Conservation (phyloP, 108 stramenopile genomes). For the Asterionellopsis glacialis region DNA sequence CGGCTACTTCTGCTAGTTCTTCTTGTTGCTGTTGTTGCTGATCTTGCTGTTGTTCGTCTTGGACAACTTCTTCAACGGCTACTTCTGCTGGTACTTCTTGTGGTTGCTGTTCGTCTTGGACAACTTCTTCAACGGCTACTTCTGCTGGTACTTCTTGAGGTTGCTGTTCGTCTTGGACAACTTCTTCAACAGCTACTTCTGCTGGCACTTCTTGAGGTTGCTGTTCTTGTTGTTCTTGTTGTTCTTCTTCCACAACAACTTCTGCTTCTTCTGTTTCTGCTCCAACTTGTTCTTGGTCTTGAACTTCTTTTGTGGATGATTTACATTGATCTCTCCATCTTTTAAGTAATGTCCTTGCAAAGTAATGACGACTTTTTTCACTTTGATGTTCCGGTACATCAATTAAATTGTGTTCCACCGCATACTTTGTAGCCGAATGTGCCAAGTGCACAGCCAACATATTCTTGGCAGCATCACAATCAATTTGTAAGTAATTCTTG, state of each 20-base stretch:
- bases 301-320: slow-evolving; percentile 2
- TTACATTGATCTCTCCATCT: slow-evolving; percentile 6
- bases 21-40: background rate
- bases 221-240: background rate
- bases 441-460: background rate
- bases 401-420: background rate
- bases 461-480: background rate
- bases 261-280: slow-evolving; percentile 8
- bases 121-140: background rate
- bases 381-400: slow-evolving; percentile 7
- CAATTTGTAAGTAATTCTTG: background rate
- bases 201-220: background rate
- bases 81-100: background rate
- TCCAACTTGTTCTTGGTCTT: slow-evolving; percentile 4
- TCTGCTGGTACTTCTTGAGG: background rate
- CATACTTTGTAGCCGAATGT: background rate
- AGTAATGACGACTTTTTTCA: background rate
- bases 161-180: background rate
- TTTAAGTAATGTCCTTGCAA: background rate
- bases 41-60: background rate
- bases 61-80: background rate
- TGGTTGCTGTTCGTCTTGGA: background rate
- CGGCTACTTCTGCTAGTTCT: background rate
- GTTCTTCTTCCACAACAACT: slow-evolving; percentile 7
- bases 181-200: background rate